Evolutionary conservation across 345 rosid genomes (phyloP).

Genomic region (Salix viminalis): DNA sequence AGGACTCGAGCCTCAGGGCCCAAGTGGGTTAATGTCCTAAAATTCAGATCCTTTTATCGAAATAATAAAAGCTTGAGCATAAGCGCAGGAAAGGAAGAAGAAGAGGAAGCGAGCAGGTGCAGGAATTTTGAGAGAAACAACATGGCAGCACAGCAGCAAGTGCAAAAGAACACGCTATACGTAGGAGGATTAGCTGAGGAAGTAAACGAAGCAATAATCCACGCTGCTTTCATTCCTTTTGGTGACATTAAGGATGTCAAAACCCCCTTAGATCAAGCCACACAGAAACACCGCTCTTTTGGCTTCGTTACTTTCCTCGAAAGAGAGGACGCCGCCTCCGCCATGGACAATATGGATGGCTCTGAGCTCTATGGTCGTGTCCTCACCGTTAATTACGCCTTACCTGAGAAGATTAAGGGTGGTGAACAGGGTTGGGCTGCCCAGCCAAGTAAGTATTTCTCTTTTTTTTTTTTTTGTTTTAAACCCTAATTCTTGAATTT

Average conservation of each 20-base stretch:
- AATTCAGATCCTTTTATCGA: not conserved
- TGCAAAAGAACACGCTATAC: constrained; percentile 95
- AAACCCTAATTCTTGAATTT: not conserved
- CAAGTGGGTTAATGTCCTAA: not conserved
- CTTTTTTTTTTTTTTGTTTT: not conserved
- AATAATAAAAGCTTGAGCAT: not conserved
- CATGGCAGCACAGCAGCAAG: constrained; percentile 25
- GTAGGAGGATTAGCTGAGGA: constrained; percentile 97
- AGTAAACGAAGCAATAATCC: constrained; percentile 88
- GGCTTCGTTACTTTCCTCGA: constrained; percentile 96
- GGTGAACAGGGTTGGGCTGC: constrained; percentile 99
- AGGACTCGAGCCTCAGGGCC: not conserved
- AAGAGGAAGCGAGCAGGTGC: not conserved
- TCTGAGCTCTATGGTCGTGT: constrained; percentile 98
- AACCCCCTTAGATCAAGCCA: constrained; percentile 91
- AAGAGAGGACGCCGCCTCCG: constrained; percentile 79
- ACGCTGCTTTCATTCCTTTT: constrained; percentile 90
- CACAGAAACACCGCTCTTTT: constrained; percentile 96
- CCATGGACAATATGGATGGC: constrained; percentile 99
- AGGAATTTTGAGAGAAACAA: not conserved
- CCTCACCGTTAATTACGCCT: constrained; percentile 94
- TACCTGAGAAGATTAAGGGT: constrained; percentile 94
- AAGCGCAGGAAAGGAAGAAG: not conserved
- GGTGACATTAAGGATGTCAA: constrained; percentile 98
- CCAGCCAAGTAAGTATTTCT: constrained; percentile 70